Base-by-base conservation (phyloP, 2,329 filamentous ascomycete genomes). In the Orbilia oligospora region DNA sequence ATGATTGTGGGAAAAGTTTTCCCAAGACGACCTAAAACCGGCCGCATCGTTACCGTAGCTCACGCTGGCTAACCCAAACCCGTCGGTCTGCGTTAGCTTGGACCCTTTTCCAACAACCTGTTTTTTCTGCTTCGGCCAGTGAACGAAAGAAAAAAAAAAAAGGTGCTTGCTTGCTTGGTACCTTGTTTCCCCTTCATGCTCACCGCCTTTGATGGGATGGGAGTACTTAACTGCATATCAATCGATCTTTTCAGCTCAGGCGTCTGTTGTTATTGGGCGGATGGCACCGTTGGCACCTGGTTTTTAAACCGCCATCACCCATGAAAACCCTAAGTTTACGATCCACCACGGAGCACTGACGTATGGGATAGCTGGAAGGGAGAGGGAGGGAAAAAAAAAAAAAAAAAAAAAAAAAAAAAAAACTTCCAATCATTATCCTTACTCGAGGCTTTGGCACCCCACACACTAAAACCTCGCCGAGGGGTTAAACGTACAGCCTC, bases 21-120 rank as follows among this genome's bases (percentile, higher is more conserved):
- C 70, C 61, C 63, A 63, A 69, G 55, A 51, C 71, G 38, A 41
- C 56, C 48, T 18, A 65, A 70, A 48, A 69, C 71, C 71, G 71
- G 56, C 71, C 71, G 71, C 65, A 64, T 22, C 58, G 64, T 63
- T 61, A 41, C 63, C 71, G 61, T 63, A 68, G 71, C 65, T 61
- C 56, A n/a, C 56, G 56, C 56, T 61, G 44, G 20, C 65, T 70
- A 70, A 58, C 27, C 71, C 71, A 63, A 76, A 76, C 71, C 65
- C 65, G 71, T 76, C 71, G 27, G 41, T 76, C 27, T 76, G 71
- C 56, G 65, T 76, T 76, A 67, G 71, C 71, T 76, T 69, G 71
- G 71, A 70, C 71, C 71, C 65, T 76, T 64, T 58, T 22, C n/a
- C 71, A 56, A 38, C 46, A 70, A 69, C 71, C 71, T 76, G 71